Conservation (phyloP, 805 yeast species). For the Naumovozyma castellii region DNA sequence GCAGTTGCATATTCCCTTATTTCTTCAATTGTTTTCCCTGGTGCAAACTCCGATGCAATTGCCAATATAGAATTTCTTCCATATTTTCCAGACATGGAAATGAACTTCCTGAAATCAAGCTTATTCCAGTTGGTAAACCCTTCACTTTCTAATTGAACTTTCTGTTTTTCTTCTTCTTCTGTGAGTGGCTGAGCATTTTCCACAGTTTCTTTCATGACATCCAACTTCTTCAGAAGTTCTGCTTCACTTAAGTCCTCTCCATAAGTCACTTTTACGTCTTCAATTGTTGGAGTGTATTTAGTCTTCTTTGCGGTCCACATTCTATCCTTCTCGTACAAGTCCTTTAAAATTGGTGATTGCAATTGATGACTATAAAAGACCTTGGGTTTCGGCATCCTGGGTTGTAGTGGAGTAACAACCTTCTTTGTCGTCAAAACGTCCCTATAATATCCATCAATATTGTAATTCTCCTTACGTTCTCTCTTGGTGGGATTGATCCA, state of each 20-base stretch:
- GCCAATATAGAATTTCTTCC: constrained; percentile 69
- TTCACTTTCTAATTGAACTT: constrained; percentile 46
- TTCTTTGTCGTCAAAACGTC: constrained; percentile 64
- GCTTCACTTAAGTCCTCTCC: constrained; percentile 34
- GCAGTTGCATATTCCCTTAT: constrained; percentile 66
- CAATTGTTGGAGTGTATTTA: constrained; percentile 55
- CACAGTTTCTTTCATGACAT: constrained; percentile 60
- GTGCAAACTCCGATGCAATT: constrained; percentile 67
- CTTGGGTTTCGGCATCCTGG: constrained; percentile 79
- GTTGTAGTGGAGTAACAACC: constrained; percentile 42
- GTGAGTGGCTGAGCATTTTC: constrained; percentile 71
- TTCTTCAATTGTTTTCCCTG: constrained; percentile 72
- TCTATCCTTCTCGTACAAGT: constrained; percentile 72
- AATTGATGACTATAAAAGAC: constrained; percentile 86
- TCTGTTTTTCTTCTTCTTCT: constrained; percentile 64
- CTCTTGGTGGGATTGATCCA: constrained; percentile 77
- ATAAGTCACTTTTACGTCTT: constrained; percentile 38
- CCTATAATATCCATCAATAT: constrained; percentile 78
- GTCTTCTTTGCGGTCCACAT: constrained; percentile 65
- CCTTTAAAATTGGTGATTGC: constrained; percentile 63
- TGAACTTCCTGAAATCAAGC: constrained; percentile 77
- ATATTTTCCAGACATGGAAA: constrained; percentile 64
- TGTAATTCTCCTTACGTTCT: constrained; percentile 57
- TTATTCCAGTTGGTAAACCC: constrained; percentile 83
- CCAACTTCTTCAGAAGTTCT: constrained; percentile 38